Percentiles rank a stretch among this genome's conserved stretches.
phyloP scores from a whole-genome alignment of 139 green algal species.

The Bryopsis sp. region DNA sequence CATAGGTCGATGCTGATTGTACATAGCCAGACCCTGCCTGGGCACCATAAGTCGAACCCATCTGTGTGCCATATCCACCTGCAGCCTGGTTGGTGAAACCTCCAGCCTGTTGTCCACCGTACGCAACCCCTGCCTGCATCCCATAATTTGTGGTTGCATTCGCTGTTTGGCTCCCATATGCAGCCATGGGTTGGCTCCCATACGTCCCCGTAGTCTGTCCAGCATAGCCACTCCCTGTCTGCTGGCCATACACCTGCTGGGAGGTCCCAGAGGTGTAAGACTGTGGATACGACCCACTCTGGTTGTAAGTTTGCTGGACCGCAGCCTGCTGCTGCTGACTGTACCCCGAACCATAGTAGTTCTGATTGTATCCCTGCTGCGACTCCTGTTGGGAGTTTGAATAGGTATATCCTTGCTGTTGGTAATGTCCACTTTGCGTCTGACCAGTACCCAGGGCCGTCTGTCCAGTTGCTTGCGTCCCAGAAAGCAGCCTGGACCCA shows the following conservation, averaged over 20 bases:
- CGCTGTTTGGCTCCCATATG: too few species aligned
- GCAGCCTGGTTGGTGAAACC: too few species aligned
- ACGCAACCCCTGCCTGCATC: too few species aligned
- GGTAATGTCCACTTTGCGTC: not conserved
- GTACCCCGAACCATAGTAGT: too few species aligned
- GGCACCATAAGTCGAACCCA: too few species aligned
- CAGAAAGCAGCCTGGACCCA: not conserved
- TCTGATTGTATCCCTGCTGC: not conserved
- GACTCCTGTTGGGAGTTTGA: not conserved
- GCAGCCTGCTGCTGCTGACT: not conserved
- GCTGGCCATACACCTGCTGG: not conserved
- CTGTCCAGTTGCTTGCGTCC: not conserved
- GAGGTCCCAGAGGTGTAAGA: not conserved
- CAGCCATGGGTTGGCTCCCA: not conserved
- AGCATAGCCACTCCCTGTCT: not conserved
- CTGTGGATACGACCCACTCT: not conserved
- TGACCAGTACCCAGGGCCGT: not conserved
- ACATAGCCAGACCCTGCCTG: too few species aligned
- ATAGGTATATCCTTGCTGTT: not conserved
- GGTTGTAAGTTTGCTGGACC: slow-evolving; percentile 1
- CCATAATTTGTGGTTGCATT: too few species aligned
- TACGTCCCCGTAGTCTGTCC: not conserved
- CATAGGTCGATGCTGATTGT: too few species aligned
- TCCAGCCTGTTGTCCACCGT: too few species aligned
- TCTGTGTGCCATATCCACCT: too few species aligned